Evolutionary conservation across 2,329 filamentous ascomycete genomes (phyloP).

Genomic region (Stachybotrys elegans): DNA sequence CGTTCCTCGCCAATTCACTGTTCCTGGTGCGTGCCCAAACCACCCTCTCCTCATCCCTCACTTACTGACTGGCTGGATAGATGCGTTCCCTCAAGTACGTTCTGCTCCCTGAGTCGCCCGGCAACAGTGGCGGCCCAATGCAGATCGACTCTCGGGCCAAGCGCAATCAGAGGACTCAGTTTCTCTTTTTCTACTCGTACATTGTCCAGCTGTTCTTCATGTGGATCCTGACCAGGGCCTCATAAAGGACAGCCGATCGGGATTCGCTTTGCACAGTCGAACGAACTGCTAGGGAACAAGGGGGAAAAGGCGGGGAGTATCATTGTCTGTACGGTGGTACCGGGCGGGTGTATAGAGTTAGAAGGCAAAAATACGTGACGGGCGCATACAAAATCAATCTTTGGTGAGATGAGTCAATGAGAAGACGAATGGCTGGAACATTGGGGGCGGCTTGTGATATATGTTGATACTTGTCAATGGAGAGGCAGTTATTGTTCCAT

Average conservation of each 20-base stretch:
- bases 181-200: conserved; percentile 92
- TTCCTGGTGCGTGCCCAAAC: conserved; percentile 67
- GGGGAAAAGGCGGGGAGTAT: not conserved
- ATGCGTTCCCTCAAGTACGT: conserved; percentile 95
- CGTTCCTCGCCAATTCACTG: conserved; percentile 88
- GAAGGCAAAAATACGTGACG: not conserved
- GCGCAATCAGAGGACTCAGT: conserved; percentile 82
- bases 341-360: not conserved
- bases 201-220: conserved; percentile 92
- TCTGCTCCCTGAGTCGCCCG: conserved; percentile 76
- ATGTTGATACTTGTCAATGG: too few species aligned
- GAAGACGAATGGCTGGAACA: too few species aligned
- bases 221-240: conserved; percentile 61
- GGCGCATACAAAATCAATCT: not conserved
- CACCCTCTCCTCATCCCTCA: not conserved
- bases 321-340: not conserved
- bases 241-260: conserved; percentile 5
- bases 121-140: conserved; percentile 60
- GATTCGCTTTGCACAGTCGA: too few species aligned
- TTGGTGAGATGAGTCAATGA: too few species aligned
- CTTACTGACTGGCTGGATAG: conserved; percentile 37
- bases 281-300: not conserved
- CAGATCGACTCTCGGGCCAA: conserved; percentile 75
- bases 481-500: too few species aligned
- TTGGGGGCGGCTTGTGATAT: too few species aligned